Base-by-base conservation (phyloP, 2,329 filamentous ascomycete species). In the Colletotrichum tabaci region DNA sequence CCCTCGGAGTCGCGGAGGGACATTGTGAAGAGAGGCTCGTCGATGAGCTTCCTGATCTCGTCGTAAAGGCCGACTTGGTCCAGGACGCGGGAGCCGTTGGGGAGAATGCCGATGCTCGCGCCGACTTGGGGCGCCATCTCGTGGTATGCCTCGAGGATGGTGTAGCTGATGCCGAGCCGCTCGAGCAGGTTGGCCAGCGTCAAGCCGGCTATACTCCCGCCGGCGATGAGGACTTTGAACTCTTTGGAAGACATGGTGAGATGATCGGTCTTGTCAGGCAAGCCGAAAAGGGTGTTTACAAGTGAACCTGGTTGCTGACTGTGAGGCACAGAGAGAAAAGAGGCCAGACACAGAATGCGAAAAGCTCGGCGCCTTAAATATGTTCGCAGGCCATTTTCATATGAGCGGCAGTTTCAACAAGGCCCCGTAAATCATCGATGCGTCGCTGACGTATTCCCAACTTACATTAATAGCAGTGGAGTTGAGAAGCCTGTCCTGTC, bases 201-300 rank as follows among this genome's bases (percentile, higher is more conserved):
- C n/a, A 78, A 75, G 9, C 87, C 87, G 2, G 83, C 80, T n/a
- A 88, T 77, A 50, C 84, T 81, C 6, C 85, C 87, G 21, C 87
- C 87, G 1, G 80, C 84, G 49, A 89, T 87, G 61, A 88, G 77
- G 26, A 87, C 80, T 61, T 78, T 80, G 75, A 82, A 81, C 8
- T 61, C 64, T 68, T 58, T 58, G 13, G 55, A 44, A 23, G 55
- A 12, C 55, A 58, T 58, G 38, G 12, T 18, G 52, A 35, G 21
- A 9, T 46, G n/a, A 6, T n/a, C 5, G 18, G 16, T 46, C 8
- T 9, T 46, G 44, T n/a, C 16, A 18, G 16, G 2, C 16, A 9
- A 46, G 16, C 16, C 7, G 13, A n/a, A 7, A 7, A 46, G n/a
- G 8, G 16, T n/a, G 16, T 46, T 8, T 46, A 1, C 8, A 15